phyloP scores from a whole-genome alignment of 1,284 basidiomycete species.

The Xerocomus nothofagi region DNA sequence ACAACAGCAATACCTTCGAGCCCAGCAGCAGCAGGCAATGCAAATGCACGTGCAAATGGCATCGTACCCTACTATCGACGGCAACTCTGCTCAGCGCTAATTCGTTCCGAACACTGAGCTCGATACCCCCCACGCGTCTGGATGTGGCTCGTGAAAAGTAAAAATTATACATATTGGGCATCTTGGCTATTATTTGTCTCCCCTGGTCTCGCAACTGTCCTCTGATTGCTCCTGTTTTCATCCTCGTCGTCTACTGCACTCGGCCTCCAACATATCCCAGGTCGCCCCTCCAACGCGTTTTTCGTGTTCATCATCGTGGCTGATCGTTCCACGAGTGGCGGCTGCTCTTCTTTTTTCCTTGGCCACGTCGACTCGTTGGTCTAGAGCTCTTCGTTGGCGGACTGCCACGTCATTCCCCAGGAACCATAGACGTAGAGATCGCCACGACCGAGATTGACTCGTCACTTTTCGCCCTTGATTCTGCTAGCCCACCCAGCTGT shows the following conservation, averaged over 20 bases:
- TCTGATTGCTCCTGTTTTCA: constrained; percentile 13
- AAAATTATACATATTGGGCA: constrained; percentile 39
- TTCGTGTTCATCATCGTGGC: constrained; percentile 9
- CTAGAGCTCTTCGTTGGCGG: constrained; percentile 2
- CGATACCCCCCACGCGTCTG: constrained; percentile 16
- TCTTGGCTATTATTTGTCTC: constrained; percentile 27
- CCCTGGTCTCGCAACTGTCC: constrained; percentile 7
- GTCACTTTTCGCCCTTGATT: not conserved
- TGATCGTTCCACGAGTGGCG: constrained; percentile 2
- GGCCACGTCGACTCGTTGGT: constrained; percentile 7
- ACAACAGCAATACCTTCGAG: constrained; percentile 37
- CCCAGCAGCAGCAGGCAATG: constrained; percentile 33
- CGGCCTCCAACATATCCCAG: constrained; percentile 38
- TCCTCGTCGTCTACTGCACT: constrained; percentile 15
- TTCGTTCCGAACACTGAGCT: not conserved
- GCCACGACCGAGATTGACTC: constrained; percentile 4
- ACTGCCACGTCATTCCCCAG: constrained; percentile 13
- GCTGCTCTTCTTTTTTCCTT: not conserved
- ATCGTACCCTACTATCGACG: constrained; percentile 22
- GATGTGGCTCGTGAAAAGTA: constrained; percentile 30
- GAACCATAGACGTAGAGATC: constrained; percentile 22
- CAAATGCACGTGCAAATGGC: constrained; percentile 35
- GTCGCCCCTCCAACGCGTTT: constrained; percentile 20
- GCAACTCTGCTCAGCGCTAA: constrained; percentile 22
- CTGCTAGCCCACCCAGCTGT: constrained; percentile 10